These are phyloP conservation scores for Corylus americana DNA, from an alignment of 306 rosid species.

Conservation along the genomic window DNA sequence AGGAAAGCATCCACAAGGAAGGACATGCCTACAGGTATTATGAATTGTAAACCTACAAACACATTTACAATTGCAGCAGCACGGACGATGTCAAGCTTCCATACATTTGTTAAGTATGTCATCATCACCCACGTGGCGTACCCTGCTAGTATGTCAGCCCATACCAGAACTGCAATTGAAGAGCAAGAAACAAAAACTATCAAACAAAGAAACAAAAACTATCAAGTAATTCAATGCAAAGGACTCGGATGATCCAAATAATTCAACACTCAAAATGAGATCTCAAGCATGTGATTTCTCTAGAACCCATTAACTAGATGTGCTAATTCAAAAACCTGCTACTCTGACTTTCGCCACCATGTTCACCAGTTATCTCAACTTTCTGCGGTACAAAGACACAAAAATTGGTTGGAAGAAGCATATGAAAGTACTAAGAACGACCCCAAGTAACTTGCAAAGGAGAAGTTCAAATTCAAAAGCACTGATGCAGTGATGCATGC, in stretches of 20 bases:
- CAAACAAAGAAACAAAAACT: no score
- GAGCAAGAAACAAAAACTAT: no score
- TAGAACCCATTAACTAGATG: background rate
- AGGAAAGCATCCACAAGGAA: constrained; percentile 27
- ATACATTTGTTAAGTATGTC: constrained; percentile 29
- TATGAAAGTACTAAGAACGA: no score
- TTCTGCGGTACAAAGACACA: no score
- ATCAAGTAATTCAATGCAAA: no score
- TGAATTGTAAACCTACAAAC: constrained; percentile 11
- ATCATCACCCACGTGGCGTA: constrained; percentile 23
- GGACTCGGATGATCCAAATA: no score
- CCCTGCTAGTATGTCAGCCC: background rate
- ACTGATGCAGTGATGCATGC: no score
- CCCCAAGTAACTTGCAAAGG: no score
- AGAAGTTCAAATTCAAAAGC: background rate
- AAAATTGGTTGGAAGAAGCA: no score
- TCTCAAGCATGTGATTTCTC: no score
- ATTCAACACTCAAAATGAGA: no score
- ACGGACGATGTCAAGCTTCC: constrained; percentile 21
- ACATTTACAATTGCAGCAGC: constrained; percentile 36
- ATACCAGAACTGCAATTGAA: constrained; percentile 1
- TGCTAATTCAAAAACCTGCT: background rate
- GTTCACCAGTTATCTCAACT: background rate
- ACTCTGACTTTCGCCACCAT: background rate
- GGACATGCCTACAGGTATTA: constrained; percentile 25